phyloP scores from a whole-genome alignment of 495 filamentous ascomycete species.

The Mycothermus thermophilus region DNA sequence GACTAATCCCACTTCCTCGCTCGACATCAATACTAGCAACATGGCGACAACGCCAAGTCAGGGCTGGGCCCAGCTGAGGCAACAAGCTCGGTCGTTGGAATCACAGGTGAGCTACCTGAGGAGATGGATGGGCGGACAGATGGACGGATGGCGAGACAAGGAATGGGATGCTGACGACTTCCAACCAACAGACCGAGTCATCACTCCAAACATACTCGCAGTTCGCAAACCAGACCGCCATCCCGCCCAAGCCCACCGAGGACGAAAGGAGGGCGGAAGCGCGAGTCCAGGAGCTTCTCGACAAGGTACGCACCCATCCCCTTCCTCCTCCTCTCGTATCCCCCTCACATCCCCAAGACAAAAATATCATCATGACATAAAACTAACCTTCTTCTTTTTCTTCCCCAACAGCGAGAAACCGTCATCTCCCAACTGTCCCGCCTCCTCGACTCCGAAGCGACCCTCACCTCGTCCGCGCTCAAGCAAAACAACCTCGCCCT shows the following conservation, averaged over 20 bases:
- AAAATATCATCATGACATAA: background rate
- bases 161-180: background rate
- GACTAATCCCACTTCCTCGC: no score
- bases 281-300: conserved; percentile 72
- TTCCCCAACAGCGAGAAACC: conserved; percentile 51
- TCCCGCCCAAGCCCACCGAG: conserved; percentile 68
- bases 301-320: no score
- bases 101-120: conserved; percentile 54
- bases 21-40: conserved; percentile 2
- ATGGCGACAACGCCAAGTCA: conserved; percentile 66
- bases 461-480: conserved; percentile 72
- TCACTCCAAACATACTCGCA: conserved; percentile 94
- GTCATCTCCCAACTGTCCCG: conserved; percentile 72
- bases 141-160: background rate
- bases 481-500: conserved; percentile 91
- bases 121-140: background rate
- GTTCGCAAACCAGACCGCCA: conserved; percentile 68
- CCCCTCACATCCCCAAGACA: background rate
- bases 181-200: conserved; percentile 57
- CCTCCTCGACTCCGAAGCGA: conserved; percentile 87
- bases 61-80: conserved; percentile 90
- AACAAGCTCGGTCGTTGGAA: conserved; percentile 82
- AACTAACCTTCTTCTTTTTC: conserved; percentile 3
- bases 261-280: conserved; percentile 70
- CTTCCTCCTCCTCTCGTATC: background rate